A percentile compares a stretch with the other conserved stretches of the same genome.
Conservation (phyloP, 2,329 filamentous ascomycete species). For the Orbilia javanica region DNA sequence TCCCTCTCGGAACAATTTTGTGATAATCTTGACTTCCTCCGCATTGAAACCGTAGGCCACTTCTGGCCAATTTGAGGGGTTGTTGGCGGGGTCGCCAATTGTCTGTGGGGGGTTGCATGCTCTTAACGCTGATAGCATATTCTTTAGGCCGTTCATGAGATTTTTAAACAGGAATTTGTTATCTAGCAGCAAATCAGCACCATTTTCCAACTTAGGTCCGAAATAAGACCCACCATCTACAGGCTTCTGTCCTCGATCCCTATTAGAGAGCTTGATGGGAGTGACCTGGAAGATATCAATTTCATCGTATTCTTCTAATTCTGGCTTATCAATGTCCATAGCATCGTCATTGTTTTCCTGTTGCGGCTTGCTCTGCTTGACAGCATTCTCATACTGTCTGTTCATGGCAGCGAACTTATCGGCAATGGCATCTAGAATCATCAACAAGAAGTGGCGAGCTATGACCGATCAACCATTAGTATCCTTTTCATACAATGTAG, state of each 20-base stretch:
- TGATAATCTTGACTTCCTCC: slow-evolving; percentile 95
- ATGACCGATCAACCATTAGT: slow-evolving; percentile 26
- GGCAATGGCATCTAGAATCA: slow-evolving; percentile 96
- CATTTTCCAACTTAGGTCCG: not conserved
- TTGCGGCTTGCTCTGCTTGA: slow-evolving; percentile 82
- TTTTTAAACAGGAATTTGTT: slow-evolving; percentile 99
- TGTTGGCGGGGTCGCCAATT: slow-evolving; percentile 75
- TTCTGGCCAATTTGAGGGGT: slow-evolving; percentile 88
- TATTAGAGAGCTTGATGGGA: slow-evolving; percentile 93
- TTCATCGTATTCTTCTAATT: slow-evolving; percentile 89
- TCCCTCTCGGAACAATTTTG: slow-evolving; percentile 96
- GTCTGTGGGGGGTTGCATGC: slow-evolving; percentile 78
- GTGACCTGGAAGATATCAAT: slow-evolving; percentile 97
- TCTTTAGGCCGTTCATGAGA: slow-evolving; percentile 93
- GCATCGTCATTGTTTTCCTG: slow-evolving; percentile 77
- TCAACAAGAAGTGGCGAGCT: slow-evolving; percentile 92
- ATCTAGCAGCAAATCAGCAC: slow-evolving; percentile 70
- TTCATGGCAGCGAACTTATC: slow-evolving; percentile 99
- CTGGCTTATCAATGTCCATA: slow-evolving; percentile 79
- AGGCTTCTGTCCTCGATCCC: slow-evolving; percentile 88
- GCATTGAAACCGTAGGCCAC: slow-evolving; percentile 96
- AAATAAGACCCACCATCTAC: slow-evolving; percentile 69
- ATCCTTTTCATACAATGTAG: not conserved
- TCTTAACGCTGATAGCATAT: slow-evolving; percentile 93
- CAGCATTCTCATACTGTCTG: slow-evolving; percentile 90